Evolutionary conservation across 371 early-diverging fungal genomes (phyloP), one percentile per base, ranked within the genome.

Genomic region (Parasitella parasitica): DNA sequence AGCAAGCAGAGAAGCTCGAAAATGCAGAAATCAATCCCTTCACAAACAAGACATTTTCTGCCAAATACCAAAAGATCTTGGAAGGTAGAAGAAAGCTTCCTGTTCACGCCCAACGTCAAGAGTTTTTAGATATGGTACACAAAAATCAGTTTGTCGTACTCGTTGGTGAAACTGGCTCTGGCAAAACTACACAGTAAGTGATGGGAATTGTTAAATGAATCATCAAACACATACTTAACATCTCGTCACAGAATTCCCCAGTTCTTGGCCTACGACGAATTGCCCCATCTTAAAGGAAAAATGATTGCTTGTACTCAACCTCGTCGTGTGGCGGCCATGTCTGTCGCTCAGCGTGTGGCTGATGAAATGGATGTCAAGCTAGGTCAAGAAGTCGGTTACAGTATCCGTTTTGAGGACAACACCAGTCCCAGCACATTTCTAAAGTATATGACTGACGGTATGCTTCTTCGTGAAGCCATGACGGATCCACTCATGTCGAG

Each of bases 251-350:
- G 91, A 73, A 95, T 98, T 49, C 97, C 99, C 18, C 99, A 98
- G 73, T 98, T 94, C 67, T 75, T 97, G 72, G 84, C 90, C 1
- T 91, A 90, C 67, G 97, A 97, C 75, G 89, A 92, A 62, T 83
- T 95, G 54, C 97, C 97, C 28, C 94, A 94, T 54, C 67, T 82
- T n/a, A 90, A 92, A 55, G 92, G 93, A 52, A 93, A 79, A 36
- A 84, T 86, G 57, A 90, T 98, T 56, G 88, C 93, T 7, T 91
- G 96, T 76, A 97, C 99, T 6, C 97, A 97, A 69, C 97, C 97
- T 16, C 84, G 97, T 32, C 85, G 97, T 54, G 92, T 97, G 55
- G 96, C 97, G 2, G 93, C 95, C 41, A 89, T 86, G 50, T 87
- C 93, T 32, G 86, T 98, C 9, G 94, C 96, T 12, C 67, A 85